phyloP scores from a whole-genome alignment of 371 early-diverging fungal species.

The Nematocida sp. region DNA sequence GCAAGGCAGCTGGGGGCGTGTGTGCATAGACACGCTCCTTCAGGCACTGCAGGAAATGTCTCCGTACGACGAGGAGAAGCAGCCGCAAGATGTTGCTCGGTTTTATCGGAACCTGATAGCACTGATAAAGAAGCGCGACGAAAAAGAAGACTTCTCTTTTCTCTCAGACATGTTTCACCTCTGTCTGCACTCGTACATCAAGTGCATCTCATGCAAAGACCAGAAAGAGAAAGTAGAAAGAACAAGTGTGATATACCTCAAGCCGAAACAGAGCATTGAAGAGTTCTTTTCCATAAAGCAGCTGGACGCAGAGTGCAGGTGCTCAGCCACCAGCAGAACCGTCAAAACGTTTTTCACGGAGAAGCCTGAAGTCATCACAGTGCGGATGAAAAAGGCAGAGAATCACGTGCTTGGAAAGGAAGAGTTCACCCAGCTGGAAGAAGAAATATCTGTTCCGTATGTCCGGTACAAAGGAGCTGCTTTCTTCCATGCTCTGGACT shows the following conservation, averaged over 20 bases:
- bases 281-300: constrained; percentile 37
- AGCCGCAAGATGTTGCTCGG: neutral
- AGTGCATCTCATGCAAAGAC: constrained; percentile 14
- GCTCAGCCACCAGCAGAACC: neutral
- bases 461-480: neutral
- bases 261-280: constrained; percentile 9
- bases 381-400: constrained; percentile 6
- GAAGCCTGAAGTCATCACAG: constrained; percentile 2
- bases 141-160: neutral
- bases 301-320: constrained; percentile 16
- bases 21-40: too few species aligned
- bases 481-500: too few species aligned
- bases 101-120: constrained; percentile 19
- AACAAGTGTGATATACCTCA: constrained; percentile 11
- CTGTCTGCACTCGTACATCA: neutral
- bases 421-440: neutral
- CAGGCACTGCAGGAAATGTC: too few species aligned
- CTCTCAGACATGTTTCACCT: neutral
- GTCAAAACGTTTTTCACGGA: neutral
- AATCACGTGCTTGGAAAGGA: constrained; percentile 16
- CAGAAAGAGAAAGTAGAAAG: constrained; percentile 7
- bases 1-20: too few species aligned
- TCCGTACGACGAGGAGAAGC: neutral
- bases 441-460: neutral
- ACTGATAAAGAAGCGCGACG: neutral